A percentile compares a stretch with the other conserved stretches of the same genome.
These are phyloP conservation scores for Orbilia blumenaviensis DNA, from an alignment of 2,329 filamentous ascomycete species.

Conservation along the genomic window DNA sequence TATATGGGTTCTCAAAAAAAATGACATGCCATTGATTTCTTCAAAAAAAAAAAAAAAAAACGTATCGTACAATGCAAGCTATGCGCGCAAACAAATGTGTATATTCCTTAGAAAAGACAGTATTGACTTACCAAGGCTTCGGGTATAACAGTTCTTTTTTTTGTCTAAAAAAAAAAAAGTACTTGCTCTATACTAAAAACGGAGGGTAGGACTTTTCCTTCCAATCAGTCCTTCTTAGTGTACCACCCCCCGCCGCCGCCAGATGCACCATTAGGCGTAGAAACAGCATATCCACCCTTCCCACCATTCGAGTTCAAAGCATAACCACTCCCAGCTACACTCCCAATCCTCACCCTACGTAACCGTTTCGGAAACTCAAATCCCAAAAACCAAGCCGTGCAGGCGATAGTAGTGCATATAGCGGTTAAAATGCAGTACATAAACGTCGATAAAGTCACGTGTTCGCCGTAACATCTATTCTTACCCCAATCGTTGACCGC, in stretches of 20 bases:
- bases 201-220: neutral
- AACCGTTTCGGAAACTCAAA: slow-evolving; percentile 53
- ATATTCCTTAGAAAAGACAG: neutral
- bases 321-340: slow-evolving; percentile 40
- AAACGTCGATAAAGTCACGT: slow-evolving; percentile 50
- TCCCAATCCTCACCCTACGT: slow-evolving; percentile 34
- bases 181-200: too few species aligned
- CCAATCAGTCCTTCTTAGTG: slow-evolving; percentile 49
- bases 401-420: slow-evolving; percentile 50
- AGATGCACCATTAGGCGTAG: slow-evolving; percentile 12
- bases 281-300: neutral
- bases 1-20: neutral
- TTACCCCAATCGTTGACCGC: slow-evolving; percentile 47
- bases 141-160: too few species aligned
- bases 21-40: neutral
- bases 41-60: neutral
- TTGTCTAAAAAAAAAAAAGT: too few species aligned
- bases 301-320: slow-evolving; percentile 11
- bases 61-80: slow-evolving; percentile 4
- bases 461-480: slow-evolving; percentile 53
- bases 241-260: slow-evolving; percentile 29
- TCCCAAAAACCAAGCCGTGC: slow-evolving; percentile 52
- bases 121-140: neutral
- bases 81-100: neutral
- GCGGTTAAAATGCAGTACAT: slow-evolving; percentile 54